Conservation (phyloP, 176 grass and related monocot species). For the Oryza coarctata region DNA sequence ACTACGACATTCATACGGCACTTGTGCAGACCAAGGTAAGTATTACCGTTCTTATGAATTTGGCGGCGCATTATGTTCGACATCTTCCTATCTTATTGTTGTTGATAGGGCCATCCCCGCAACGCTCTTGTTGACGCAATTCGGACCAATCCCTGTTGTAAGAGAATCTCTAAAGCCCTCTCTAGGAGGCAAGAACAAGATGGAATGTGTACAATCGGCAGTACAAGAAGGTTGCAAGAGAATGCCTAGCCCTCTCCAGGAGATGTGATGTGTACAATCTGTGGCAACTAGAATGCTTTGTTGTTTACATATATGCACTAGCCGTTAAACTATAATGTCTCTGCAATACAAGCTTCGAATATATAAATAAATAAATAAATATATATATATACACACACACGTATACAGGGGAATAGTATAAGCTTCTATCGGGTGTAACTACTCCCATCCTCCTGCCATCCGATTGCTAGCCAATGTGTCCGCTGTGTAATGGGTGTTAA, state of each 20-base stretch:
- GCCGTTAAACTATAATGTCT: slow-evolving; percentile 39
- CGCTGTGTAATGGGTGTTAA: too few relatives aligned
- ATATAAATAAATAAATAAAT: too few relatives aligned
- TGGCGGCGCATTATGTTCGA: not conserved
- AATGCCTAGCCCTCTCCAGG: slow-evolving; percentile 61
- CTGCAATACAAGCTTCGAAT: slow-evolving; percentile 34
- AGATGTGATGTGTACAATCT: slow-evolving; percentile 54
- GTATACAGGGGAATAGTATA: too few relatives aligned
- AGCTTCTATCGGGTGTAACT: too few relatives aligned
- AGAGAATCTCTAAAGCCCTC: slow-evolving; percentile 70
- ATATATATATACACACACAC: too few relatives aligned
- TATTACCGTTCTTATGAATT: not conserved
- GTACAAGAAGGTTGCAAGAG: slow-evolving; percentile 55
- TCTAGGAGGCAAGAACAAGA: slow-evolving; percentile 49
- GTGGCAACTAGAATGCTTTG: slow-evolving; percentile 32
- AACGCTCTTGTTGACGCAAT: slow-evolving; percentile 59
- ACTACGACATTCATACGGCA: slow-evolving; percentile 82
- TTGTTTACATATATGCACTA: slow-evolving; percentile 52
- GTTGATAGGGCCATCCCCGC: slow-evolving; percentile 49
- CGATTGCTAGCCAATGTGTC: too few relatives aligned
- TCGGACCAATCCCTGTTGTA: slow-evolving; percentile 76
- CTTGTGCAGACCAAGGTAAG: slow-evolving; percentile 66
- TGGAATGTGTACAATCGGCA: slow-evolving; percentile 50
- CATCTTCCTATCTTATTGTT: slow-evolving; percentile 3
- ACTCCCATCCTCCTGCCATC: too few relatives aligned